A percentile compares a stretch with the other conserved stretches of the same genome.
Evolutionary conservation across 768 basidiomycete genomes (phyloP).

Genomic region (Boletus rufocinnamomeus): DNA sequence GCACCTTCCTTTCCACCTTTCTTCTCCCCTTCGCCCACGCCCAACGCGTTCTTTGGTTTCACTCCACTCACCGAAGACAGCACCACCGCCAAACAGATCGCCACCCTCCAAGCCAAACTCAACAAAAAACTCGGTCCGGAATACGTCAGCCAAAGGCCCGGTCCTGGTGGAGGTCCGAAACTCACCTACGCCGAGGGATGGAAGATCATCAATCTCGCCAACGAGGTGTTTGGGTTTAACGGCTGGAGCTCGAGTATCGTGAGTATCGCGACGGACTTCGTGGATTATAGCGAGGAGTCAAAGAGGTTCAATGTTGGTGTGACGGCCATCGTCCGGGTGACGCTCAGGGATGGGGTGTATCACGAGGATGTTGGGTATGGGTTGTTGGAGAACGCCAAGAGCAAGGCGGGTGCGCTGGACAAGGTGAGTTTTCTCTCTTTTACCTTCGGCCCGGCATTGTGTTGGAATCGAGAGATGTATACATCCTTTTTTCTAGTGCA

Average conservation of each 20-base stretch:
- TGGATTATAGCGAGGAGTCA: constrained; percentile 73
- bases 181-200: constrained; percentile 96
- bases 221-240: constrained; percentile 98
- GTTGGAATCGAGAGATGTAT: constrained; percentile 3
- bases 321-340: constrained; percentile 84
- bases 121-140: constrained; percentile 92
- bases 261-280: constrained; percentile 72
- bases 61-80: constrained; percentile 56
- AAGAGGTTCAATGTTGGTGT: constrained; percentile 70
- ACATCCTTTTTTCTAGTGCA: constrained; percentile 60
- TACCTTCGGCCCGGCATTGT: not conserved
- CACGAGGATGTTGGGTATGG: constrained; percentile 98
- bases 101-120: constrained; percentile 76
- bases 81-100: constrained; percentile 55
- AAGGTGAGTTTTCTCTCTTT: constrained; percentile 61
- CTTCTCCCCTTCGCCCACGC: constrained; percentile 2
- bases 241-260: constrained; percentile 89
- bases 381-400: constrained; percentile 77
- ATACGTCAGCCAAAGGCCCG: constrained; percentile 85
- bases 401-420: constrained; percentile 84
- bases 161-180: constrained; percentile 84
- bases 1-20: constrained; percentile 11
- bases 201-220: constrained; percentile 97
- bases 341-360: constrained; percentile 80
- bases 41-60: constrained; percentile 5